Base-by-base conservation (phyloP, 176 grass and related monocot genomes). In the Carex littledalei region DNA sequence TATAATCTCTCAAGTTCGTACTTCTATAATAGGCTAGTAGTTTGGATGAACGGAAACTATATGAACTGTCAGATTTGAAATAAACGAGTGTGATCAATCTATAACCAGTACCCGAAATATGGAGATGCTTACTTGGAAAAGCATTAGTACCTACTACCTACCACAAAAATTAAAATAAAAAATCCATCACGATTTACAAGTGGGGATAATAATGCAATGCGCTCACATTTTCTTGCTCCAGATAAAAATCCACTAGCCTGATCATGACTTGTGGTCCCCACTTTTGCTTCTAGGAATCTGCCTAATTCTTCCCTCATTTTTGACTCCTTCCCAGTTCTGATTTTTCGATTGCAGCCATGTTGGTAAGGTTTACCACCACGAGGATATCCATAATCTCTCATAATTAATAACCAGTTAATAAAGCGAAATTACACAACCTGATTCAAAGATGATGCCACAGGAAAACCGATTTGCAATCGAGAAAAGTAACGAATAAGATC, bases 391-490 rank as follows among this genome's bases (percentile, higher is more conserved):
- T 18, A 67, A 8, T 0, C 61, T 63, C 58, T 63, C 6, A 21
- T 3, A 63, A 20, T 61, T 61, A 18, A 2, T 60, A 1, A 60
- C n/a, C 20, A 60, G 17, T 21, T 17, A 10, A 50, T 50, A 50
- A 50, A 50, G 47, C 47, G 47, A 50, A 50, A 50, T 50, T 26
- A 63, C 8, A 63, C 60, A 21, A 63, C 20, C 60, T 22, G 60
- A 63, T 4, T 20, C 60, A 24, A 20, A 11, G 37, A 63, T 8
- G 21, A 63, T 24, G 20, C 22, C 20, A 63, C 60, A 24, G 60
- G 84, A 94, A 43, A 90, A 92, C 43, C 63, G 80, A 45, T 72
- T 72, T 49, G 16, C 8, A 47, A 8, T 20, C 17, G 37, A 47
- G 39, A 72, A 72, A 72, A 45, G 39, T 72, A 72, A 8, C 9